Conservation (phyloP, 331 rosid genomes). For the Malus hybrid region DNA sequence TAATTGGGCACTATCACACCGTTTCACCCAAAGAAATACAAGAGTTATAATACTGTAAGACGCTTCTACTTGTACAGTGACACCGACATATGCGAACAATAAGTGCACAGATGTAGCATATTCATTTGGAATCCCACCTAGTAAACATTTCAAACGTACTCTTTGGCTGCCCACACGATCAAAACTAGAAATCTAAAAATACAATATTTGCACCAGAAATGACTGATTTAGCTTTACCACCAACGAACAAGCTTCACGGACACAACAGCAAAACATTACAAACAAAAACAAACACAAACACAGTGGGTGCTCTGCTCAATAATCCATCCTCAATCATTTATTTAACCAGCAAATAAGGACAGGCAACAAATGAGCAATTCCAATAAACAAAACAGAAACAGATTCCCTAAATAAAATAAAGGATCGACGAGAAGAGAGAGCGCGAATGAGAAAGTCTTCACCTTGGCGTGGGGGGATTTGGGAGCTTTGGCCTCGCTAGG, state of each 20-base stretch:
- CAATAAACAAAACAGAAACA: background rate
- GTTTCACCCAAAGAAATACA: background rate
- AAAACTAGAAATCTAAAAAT: background rate
- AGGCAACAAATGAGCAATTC: background rate
- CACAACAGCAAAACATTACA: background rate
- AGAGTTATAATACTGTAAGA: too few relatives aligned
- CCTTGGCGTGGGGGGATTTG: background rate
- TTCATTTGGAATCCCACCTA: background rate
- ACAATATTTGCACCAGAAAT: background rate
- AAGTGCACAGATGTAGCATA: background rate
- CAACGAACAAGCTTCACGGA: background rate
- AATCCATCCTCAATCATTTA: background rate
- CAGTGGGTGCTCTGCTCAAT: background rate
- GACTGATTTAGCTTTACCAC: background rate
- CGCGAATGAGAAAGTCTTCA: background rate
- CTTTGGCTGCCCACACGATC: background rate
- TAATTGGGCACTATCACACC: background rate
- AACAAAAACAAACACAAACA: too few relatives aligned
- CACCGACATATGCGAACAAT: background rate
- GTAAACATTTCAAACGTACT: too few relatives aligned
- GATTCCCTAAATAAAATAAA: background rate
- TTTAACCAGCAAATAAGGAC: background rate
- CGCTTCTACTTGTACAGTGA: background rate
- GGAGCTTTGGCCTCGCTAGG: slow-evolving; percentile 3
- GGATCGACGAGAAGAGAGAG: background rate